These are phyloP conservation scores for Cladophialophora immunda DNA, from an alignment of 2,329 filamentous ascomycete genomes.

Conservation along the genomic window DNA sequence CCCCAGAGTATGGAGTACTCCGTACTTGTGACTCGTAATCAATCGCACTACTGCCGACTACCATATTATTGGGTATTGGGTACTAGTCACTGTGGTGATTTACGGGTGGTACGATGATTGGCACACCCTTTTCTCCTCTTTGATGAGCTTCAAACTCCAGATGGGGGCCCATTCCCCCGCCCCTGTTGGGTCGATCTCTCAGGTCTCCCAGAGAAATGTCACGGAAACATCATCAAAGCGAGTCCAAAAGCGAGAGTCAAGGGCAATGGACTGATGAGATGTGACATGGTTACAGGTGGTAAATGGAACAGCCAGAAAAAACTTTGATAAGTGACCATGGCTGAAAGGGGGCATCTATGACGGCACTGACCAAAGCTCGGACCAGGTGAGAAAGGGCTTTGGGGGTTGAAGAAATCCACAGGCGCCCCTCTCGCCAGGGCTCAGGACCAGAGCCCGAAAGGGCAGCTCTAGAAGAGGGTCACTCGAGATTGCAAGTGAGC, in stretches of 20 bases:
- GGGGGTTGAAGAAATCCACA: too few relatives aligned
- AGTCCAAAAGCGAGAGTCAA: not conserved
- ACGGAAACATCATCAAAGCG: too few relatives aligned
- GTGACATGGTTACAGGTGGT: not conserved
- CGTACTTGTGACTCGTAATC: too few relatives aligned
- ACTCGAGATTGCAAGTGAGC: not conserved
- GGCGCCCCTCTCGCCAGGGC: too few relatives aligned
- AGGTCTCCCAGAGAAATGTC: too few relatives aligned
- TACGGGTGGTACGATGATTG: not conserved
- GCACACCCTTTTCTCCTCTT: not conserved
- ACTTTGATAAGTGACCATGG: slow-evolving; percentile 2
- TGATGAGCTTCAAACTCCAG: too few relatives aligned
- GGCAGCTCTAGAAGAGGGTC: slow-evolving; percentile 1
- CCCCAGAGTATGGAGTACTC: not conserved
- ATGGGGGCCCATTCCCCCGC: too few relatives aligned
- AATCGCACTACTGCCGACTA: too few relatives aligned
- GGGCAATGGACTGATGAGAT: not conserved
- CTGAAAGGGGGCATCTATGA: not conserved
- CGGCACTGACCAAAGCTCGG: not conserved
- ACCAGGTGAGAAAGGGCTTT: not conserved
- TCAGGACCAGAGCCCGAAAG: not conserved
- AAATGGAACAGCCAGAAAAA: not conserved
- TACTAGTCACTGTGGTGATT: too few relatives aligned
- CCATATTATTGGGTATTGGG: too few relatives aligned
- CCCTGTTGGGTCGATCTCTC: too few relatives aligned